Evolutionary conservation across 2,329 filamentous ascomycete species (phyloP), one percentile per base, ranked within the genome.

Genomic region (Aulographum hederae): DNA sequence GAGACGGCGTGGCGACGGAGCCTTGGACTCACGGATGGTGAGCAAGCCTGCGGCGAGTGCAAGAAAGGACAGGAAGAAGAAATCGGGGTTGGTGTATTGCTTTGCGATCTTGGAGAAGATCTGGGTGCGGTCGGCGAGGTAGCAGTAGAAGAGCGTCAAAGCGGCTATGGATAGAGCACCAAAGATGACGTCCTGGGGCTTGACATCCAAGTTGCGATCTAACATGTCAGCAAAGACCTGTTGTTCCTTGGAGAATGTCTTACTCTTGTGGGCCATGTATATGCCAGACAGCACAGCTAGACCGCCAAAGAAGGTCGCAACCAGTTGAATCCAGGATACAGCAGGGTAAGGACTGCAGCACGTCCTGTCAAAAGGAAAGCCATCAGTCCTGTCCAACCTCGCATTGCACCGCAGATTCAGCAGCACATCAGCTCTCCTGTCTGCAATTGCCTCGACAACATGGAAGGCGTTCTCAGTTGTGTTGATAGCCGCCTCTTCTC

Each of bases 321-420:
- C 18, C 6, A 35, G n/a, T 12, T 33, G 23, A 10, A 19, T 6
- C 34, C 34, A 35, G 18, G 33, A 31, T 12, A 32, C 31, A 4
- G 28, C 34, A 3, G 26, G 18, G 41, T 67, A 63, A 8, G 48
- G 48, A 29, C 52, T 57, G 40, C 67, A 72, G 44, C 68, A 73
- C 2, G 65, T 67, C 18, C 57, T 53, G 34, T 59, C 51, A 39
- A 60, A 59, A 1, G 57, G 55, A 36, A 57, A 58, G 17, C 48
- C 47, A n/a, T 50, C 47, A 12, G 46, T 38, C 10, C 40, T 39
- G 3, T 48, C 48, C 13, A 53, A 43, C 35, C 56, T 52, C 5
- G 54, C 50, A 43, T 72, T 72, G 48, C 69, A 73, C 28, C 61
- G 58, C 18, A 60, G 48, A 36, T 67, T 68, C 31, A 73, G 54